Conservation (phyloP, 164 flowering plant species). For the Warburgia ugandensis region DNA sequence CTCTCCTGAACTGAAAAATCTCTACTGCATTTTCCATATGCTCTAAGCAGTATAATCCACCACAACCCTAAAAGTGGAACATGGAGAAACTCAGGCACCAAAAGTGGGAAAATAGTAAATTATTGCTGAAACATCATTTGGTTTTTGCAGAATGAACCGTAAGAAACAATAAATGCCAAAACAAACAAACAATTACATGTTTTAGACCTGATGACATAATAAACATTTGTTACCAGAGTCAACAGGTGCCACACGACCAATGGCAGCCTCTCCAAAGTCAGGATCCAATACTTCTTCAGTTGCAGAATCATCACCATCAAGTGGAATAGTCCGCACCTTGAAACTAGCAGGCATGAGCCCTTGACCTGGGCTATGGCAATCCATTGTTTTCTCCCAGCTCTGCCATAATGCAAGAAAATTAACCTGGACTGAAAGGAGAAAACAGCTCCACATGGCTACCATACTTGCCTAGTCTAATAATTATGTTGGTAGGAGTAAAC, state of each 20-base stretch:
- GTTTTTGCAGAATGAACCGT: neutral
- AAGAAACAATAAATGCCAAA: neutral
- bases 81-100: neutral
- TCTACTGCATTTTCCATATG: slow-evolving; percentile 75
- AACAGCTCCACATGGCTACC: too few relatives aligned
- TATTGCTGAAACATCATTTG: neutral
- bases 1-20: slow-evolving; percentile 70
- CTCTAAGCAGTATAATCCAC: slow-evolving; percentile 81
- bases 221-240: slow-evolving; percentile 44
- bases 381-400: slow-evolving; percentile 94
- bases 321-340: slow-evolving; percentile 72
- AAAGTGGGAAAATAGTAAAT: neutral
- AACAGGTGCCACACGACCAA: slow-evolving; percentile 90
- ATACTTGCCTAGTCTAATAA: too few relatives aligned
- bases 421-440: neutral
- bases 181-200: neutral
- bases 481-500: too few relatives aligned
- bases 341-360: slow-evolving; percentile 91
- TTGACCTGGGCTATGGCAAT: slow-evolving; percentile 83
- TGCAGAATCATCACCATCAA: slow-evolving; percentile 66
- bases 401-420: slow-evolving; percentile 12
- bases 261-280: slow-evolving; percentile 87
- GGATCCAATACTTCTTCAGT: slow-evolving; percentile 77
- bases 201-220: neutral
- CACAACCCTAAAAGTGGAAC: slow-evolving; percentile 45